Conservation (phyloP, 768 basidiomycete genomes). For the Boletus pseudo-olivaceus region DNA sequence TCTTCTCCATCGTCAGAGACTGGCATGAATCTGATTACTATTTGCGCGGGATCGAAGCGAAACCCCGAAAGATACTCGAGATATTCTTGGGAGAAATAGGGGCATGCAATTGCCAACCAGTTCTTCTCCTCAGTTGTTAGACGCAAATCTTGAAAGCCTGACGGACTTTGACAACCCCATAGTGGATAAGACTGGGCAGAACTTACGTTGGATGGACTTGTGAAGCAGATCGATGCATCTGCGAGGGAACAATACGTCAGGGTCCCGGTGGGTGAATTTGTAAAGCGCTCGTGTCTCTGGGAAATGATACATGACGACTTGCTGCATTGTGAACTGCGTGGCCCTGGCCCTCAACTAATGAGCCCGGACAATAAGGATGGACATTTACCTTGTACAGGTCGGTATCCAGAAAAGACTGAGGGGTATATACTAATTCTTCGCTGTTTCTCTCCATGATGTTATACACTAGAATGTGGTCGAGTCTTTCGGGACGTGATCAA, state of each 20-base stretch:
- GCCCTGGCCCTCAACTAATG: neutral
- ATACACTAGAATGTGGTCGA: neutral
- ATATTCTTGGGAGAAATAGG: conserved; percentile 70
- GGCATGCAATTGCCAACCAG: conserved; percentile 68
- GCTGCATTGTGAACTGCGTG: conserved; percentile 88
- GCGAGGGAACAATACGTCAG: conserved; percentile 57
- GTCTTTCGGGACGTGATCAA: no score
- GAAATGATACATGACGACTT: conserved; percentile 78
- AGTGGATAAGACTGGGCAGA: conserved; percentile 26
- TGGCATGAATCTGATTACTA: conserved; percentile 63
- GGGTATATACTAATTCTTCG: conserved; percentile 15
- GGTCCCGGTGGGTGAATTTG: conserved; percentile 77
- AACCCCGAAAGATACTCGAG: conserved; percentile 71
- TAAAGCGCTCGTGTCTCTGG: conserved; percentile 69
- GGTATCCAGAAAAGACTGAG: conserved; percentile 76
- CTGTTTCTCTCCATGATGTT: conserved; percentile 10
- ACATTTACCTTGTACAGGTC: conserved; percentile 84
- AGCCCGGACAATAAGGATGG: neutral
- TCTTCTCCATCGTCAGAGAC: conserved; percentile 42
- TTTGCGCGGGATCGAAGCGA: conserved; percentile 64
- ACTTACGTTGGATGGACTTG: conserved; percentile 55
- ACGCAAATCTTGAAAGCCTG: conserved; percentile 66
- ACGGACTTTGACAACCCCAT: conserved; percentile 14
- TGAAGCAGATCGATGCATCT: conserved; percentile 30
- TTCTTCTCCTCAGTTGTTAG: conserved; percentile 58